These are phyloP conservation scores for Xylariaceae sp. DNA, from an alignment of 2,329 filamentous ascomycete species.

Conservation along the genomic window DNA sequence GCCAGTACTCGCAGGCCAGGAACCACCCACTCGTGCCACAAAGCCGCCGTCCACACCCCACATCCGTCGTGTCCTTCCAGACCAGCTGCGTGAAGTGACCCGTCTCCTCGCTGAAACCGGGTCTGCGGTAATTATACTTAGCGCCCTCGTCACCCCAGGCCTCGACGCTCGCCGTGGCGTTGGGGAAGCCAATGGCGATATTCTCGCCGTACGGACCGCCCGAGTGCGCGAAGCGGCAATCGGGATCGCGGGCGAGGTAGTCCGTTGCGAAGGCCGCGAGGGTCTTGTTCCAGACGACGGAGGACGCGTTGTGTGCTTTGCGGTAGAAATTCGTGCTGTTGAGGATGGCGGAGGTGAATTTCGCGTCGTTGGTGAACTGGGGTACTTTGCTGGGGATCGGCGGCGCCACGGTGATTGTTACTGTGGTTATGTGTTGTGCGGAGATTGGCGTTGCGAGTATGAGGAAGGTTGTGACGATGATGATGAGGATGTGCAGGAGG, in stretches of 20 bases:
- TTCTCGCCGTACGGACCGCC: slow-evolving; percentile 68
- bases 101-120: slow-evolving; percentile 53
- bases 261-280: slow-evolving; percentile 48
- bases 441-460: slow-evolving; percentile 7
- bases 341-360: slow-evolving; percentile 53
- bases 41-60: slow-evolving; percentile 49
- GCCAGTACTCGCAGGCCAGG: slow-evolving; percentile 66
- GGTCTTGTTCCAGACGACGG: slow-evolving; percentile 60
- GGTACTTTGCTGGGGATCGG: slow-evolving; percentile 26
- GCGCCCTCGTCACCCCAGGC: slow-evolving; percentile 60
- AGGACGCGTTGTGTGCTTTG: slow-evolving; percentile 52
- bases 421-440: slow-evolving; percentile 5
- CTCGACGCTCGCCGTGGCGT: slow-evolving; percentile 54
- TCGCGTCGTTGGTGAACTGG: slow-evolving; percentile 32
- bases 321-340: slow-evolving; percentile 64
- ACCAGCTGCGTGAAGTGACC: slow-evolving; percentile 72
- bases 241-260: slow-evolving; percentile 41
- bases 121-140: slow-evolving; percentile 53
- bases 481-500: not conserved
- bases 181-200: slow-evolving; percentile 61
- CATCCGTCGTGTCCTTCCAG: slow-evolving; percentile 57
- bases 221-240: slow-evolving; percentile 40
- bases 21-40: slow-evolving; percentile 48
- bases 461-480: slow-evolving; percentile 2
- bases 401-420: slow-evolving; percentile 25